phyloP scores from a whole-genome alignment of 208 protist genomes.

The Strigomonas culicis region DNA sequence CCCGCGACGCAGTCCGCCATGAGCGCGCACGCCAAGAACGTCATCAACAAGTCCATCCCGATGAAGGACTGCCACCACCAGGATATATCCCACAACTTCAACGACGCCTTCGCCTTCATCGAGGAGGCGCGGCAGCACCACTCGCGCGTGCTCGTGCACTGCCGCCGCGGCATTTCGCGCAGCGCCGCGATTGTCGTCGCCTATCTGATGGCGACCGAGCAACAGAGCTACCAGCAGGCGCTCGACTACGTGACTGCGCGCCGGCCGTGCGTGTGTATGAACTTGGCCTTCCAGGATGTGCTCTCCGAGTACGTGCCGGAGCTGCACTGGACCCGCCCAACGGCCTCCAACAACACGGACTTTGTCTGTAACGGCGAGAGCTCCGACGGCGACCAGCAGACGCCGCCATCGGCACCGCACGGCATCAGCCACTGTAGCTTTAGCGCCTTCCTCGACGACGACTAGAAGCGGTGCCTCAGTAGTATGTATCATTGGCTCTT shows the following conservation, averaged over 20 bases:
- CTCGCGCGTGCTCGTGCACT: conserved; percentile 74
- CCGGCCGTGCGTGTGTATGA: conserved; percentile 68
- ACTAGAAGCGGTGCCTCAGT: not conserved
- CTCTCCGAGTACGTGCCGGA: conserved; percentile 35
- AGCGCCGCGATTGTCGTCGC: conserved; percentile 70
- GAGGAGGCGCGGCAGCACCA: conserved; percentile 36
- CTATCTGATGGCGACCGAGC: conserved; percentile 77
- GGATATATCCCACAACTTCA: conserved; percentile 46
- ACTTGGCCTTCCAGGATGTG: conserved; percentile 72
- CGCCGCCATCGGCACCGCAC: not conserved
- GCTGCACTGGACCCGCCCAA: not conserved
- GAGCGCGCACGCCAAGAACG: conserved; percentile 11
- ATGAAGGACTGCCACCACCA: conserved; percentile 69
- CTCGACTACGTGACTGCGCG: conserved; percentile 40
- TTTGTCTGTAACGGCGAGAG: not conserved
- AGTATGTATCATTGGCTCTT: conserved; percentile 9
- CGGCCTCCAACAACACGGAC: not conserved
- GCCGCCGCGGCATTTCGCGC: conserved; percentile 74
- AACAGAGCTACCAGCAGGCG: conserved; percentile 46
- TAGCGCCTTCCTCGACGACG: not conserved
- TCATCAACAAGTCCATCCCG: conserved; percentile 53
- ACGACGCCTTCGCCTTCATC: conserved; percentile 69
- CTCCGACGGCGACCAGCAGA: not conserved
- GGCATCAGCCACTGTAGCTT: not conserved
- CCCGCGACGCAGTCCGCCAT: conserved; percentile 12